Percentiles rank a stretch among this genome's conserved stretches.
Evolutionary conservation across 768 basidiomycete species (phyloP).

Genomic region (Leucocoprinus leucothites): DNA sequence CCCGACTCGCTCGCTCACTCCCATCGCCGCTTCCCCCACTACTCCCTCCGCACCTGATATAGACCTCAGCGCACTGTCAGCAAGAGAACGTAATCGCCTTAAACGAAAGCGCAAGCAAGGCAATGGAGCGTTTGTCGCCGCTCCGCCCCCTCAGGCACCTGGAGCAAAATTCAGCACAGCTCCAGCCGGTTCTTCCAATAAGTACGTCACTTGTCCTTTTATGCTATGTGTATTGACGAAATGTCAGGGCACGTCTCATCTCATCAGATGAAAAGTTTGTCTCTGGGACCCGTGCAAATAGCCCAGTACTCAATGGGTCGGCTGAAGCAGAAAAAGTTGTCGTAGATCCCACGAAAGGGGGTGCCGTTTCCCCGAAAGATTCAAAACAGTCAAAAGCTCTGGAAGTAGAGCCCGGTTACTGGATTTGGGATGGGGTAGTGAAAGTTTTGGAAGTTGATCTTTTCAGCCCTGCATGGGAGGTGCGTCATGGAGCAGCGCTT

Average conservation of each 20-base stretch:
- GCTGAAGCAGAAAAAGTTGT: slow-evolving; percentile 59
- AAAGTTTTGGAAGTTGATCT: slow-evolving; percentile 80
- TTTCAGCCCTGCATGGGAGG: slow-evolving; percentile 88
- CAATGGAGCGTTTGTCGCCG: slow-evolving; percentile 76
- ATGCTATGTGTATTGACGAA: background rate
- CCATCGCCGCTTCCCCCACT: slow-evolving; percentile 51
- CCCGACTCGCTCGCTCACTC: slow-evolving; percentile 42
- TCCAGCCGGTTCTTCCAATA: slow-evolving; percentile 55
- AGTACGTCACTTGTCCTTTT: slow-evolving; percentile 33
- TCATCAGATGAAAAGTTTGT: slow-evolving; percentile 53
- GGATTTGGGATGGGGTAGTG: slow-evolving; percentile 86
- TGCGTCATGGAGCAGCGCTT: slow-evolving; percentile 91
- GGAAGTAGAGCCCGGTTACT: slow-evolving; percentile 68
- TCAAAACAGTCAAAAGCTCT: slow-evolving; percentile 76
- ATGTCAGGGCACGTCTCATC: slow-evolving; percentile 68
- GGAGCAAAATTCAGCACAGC: slow-evolving; percentile 63
- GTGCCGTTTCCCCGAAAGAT: slow-evolving; percentile 76
- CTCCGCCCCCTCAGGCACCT: slow-evolving; percentile 58
- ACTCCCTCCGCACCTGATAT: slow-evolving; percentile 37
- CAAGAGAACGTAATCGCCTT: slow-evolving; percentile 88
- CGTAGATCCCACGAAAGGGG: slow-evolving; percentile 80
- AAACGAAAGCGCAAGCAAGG: slow-evolving; percentile 94
- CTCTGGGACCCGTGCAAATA: slow-evolving; percentile 53
- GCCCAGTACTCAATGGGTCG: slow-evolving; percentile 47
- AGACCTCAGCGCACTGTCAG: slow-evolving; percentile 65